Percentiles rank a stretch among this genome's conserved stretches.
Evolutionary conservation across 176 grass and related monocot species (phyloP).

Genomic region (Triticum urartu): DNA sequence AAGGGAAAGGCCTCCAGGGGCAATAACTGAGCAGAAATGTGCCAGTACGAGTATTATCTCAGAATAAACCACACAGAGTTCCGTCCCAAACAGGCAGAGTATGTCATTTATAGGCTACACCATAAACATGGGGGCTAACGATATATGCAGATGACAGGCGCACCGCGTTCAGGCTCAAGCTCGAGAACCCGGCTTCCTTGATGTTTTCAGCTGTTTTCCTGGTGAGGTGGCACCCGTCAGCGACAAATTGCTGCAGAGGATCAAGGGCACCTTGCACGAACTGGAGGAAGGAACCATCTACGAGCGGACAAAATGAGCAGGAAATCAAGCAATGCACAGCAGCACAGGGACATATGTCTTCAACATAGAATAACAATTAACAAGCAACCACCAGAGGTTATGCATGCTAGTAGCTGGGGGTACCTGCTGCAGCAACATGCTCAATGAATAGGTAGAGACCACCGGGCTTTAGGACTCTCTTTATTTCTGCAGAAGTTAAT

Average conservation of each 20-base stretch:
- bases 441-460: slow-evolving; percentile 86
- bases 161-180: slow-evolving; percentile 39
- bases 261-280: slow-evolving; percentile 62
- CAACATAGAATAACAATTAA: not conserved
- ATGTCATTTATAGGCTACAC: slow-evolving; percentile 71
- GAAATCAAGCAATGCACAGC: not conserved
- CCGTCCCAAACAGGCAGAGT: too few species aligned
- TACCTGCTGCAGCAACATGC: slow-evolving; percentile 78
- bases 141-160: slow-evolving; percentile 47
- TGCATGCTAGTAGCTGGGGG: not conserved
- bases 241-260: slow-evolving; percentile 66
- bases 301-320: not conserved
- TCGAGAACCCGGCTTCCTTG: slow-evolving; percentile 53
- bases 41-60: not conserved
- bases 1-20: not conserved
- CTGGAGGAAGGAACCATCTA: slow-evolving; percentile 70
- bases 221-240: slow-evolving; percentile 76
- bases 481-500: slow-evolving; percentile 56
- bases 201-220: slow-evolving; percentile 71
- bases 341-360: not conserved
- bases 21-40: not conserved
- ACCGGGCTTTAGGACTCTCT: slow-evolving; percentile 72
- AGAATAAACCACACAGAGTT: not conserved
- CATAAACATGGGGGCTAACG: slow-evolving; percentile 80
- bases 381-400: not conserved